phyloP scores from a whole-genome alignment of 1,139 yeast species.

The Yamadazyma mexicana region DNA sequence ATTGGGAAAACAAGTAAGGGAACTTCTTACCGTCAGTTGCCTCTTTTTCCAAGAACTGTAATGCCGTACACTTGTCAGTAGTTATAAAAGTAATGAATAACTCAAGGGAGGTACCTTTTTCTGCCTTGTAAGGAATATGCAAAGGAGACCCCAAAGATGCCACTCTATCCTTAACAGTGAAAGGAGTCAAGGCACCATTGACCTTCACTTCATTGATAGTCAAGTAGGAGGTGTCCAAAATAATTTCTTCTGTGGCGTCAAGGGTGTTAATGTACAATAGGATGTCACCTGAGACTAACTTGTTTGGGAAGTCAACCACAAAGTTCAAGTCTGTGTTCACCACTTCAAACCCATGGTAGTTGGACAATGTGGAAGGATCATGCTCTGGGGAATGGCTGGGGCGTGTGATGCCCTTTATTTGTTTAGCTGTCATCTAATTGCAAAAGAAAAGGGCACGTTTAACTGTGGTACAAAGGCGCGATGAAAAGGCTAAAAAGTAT shows the following conservation, averaged over 20 bases:
- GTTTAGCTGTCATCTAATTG: constrained; percentile 8
- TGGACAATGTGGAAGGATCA: constrained; percentile 45
- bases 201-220: constrained; percentile 47
- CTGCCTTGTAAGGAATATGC: constrained; percentile 27
- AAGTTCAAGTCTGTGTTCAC: constrained; percentile 52
- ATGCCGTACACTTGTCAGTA: constrained; percentile 75
- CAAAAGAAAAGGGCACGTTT: too few relatives aligned
- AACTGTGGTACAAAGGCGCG: too few relatives aligned
- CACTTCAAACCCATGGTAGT: constrained; percentile 31
- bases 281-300: constrained; percentile 59
- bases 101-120: constrained; percentile 19
- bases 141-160: constrained; percentile 72
- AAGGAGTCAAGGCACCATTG: constrained; percentile 36
- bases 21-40: constrained; percentile 74
- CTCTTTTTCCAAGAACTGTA: constrained; percentile 78
- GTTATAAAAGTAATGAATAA: constrained; percentile 60
- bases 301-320: constrained; percentile 54
- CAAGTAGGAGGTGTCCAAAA: constrained; percentile 71
- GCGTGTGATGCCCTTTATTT: constrained; percentile 12
- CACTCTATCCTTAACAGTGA: constrained; percentile 44
- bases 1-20: constrained; percentile 85
- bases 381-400: constrained; percentile 55
- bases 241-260: constrained; percentile 28
- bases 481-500: not conserved
- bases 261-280: constrained; percentile 35